A percentile compares a stretch with the other conserved stretches of the same genome.
These are phyloP conservation scores for Aspergillus udagawae DNA, from an alignment of 2,329 filamentous ascomycete species.

Conservation along the genomic window DNA sequence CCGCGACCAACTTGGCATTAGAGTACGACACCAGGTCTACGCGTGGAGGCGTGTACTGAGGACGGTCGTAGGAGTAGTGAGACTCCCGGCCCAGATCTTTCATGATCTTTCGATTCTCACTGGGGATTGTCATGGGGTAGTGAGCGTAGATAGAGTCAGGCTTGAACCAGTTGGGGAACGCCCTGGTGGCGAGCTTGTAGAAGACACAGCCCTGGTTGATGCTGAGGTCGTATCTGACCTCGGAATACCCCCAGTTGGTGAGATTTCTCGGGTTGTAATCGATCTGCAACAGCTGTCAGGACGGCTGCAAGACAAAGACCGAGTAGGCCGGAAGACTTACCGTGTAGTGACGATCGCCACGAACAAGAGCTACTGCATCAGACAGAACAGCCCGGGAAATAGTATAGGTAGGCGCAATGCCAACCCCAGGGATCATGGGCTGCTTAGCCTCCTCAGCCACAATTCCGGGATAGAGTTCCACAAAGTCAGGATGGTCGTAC, in stretches of 20 bases:
- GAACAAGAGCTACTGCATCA: conserved; percentile 73
- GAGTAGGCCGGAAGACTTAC: conserved; percentile 11
- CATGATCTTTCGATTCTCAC: conserved; percentile 68
- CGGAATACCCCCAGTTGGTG: conserved; percentile 80
- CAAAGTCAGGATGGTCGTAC: conserved; percentile 68
- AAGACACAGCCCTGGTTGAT: conserved; percentile 79
- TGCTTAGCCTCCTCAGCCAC: conserved; percentile 72
- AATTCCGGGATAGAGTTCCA: conserved; percentile 76
- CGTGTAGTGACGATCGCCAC: conserved; percentile 76
- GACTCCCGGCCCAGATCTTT: conserved; percentile 62
- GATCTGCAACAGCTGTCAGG: conserved; percentile 23
- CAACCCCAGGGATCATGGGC: conserved; percentile 69
- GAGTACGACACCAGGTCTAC: conserved; percentile 59
- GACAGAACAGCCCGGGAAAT: conserved; percentile 73
- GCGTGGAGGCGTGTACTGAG: conserved; percentile 47
- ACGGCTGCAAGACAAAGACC: conserved; percentile 19
- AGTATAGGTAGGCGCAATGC: conserved; percentile 71
- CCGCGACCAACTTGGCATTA: conserved; percentile 59
- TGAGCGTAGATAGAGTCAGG: conserved; percentile 76
- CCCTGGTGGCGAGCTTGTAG: conserved; percentile 76
- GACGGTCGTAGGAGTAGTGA: conserved; percentile 66
- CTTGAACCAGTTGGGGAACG: conserved; percentile 77
- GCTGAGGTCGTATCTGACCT: conserved; percentile 67
- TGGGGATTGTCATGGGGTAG: conserved; percentile 67
- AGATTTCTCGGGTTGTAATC: conserved; percentile 71